Percentiles rank a stretch among this genome's conserved stretches.
Conservation (phyloP, 495 filamentous ascomycete genomes). For the Parathielavia hyrcaniae region DNA sequence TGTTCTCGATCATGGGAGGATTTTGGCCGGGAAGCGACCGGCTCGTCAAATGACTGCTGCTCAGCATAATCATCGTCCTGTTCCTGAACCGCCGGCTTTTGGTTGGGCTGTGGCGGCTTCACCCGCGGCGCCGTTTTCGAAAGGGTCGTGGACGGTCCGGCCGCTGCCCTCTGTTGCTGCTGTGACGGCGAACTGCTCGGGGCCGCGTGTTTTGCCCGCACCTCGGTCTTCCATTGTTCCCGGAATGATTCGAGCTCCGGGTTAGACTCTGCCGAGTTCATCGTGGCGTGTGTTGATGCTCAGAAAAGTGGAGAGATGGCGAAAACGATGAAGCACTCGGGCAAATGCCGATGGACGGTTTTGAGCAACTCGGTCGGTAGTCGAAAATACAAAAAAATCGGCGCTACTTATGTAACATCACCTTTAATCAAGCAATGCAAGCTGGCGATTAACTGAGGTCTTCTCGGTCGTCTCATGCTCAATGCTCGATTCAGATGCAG, state of each 20-base stretch:
- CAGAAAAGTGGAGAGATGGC: neutral
- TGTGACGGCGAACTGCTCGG: conserved; percentile 4
- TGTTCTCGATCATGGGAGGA: conserved; percentile 6
- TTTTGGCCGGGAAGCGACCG: conserved; percentile 11
- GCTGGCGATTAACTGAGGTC: neutral
- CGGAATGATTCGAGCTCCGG: conserved; percentile 39
- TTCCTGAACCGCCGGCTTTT: conserved; percentile 13
- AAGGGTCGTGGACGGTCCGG: conserved; percentile 12
- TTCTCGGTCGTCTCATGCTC: neutral
- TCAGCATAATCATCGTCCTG: conserved; percentile 39
- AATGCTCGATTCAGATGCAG: neutral
- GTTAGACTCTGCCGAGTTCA: conserved; percentile 26
- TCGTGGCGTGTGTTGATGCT: conserved; percentile 3
- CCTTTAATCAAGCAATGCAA: neutral
- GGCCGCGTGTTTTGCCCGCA: conserved; percentile 21
- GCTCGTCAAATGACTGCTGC: conserved; percentile 36
- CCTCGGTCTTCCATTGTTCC: conserved; percentile 37
- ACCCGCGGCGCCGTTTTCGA: neutral
- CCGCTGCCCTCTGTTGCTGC: conserved; percentile 12
- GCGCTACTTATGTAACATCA: neutral
- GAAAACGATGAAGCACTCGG: too few relatives aligned
- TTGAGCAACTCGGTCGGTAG: neutral
- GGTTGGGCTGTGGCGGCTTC: conserved; percentile 18
- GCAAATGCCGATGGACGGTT: too few relatives aligned
- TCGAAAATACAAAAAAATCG: neutral